phyloP scores from a whole-genome alignment of 148 eudicot species.

The Persicaria maculosa region DNA sequence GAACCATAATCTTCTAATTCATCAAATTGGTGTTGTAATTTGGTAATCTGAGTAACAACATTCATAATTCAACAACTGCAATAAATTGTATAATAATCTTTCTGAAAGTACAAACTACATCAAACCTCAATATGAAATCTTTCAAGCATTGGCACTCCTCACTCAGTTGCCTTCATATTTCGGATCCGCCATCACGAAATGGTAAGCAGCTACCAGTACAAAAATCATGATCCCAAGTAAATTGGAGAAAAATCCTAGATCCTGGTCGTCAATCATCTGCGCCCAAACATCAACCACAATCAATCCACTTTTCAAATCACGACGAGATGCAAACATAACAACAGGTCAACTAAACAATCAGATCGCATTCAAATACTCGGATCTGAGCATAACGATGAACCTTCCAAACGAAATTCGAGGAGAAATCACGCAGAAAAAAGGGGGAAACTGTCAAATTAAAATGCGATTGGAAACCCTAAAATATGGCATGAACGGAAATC shows the following conservation, averaged over 20 bases:
- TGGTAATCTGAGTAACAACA: background rate
- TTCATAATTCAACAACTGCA: background rate
- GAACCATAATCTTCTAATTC: background rate
- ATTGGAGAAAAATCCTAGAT: conserved; percentile 67
- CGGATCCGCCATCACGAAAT: conserved; percentile 72
- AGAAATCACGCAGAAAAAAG: background rate
- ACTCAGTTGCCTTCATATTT: conserved; percentile 47
- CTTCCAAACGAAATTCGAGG: background rate
- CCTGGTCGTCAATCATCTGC: conserved; percentile 81
- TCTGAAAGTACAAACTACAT: conserved; percentile 6
- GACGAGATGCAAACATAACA: background rate
- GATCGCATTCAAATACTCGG: background rate
- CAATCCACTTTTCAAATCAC: background rate
- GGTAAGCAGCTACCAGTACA: conserved; percentile 64
- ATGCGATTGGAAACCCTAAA: background rate
- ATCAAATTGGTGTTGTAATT: background rate
- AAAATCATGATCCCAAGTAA: conserved; percentile 65
- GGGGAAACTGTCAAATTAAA: background rate
- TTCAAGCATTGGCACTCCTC: background rate
- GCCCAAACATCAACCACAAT: background rate
- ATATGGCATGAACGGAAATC: background rate
- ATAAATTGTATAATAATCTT: background rate
- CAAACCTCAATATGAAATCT: background rate
- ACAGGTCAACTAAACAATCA: background rate
- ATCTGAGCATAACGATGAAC: background rate